Conservation (phyloP, 1,284 basidiomycete genomes). For the Ceratobasidium sp. region DNA sequence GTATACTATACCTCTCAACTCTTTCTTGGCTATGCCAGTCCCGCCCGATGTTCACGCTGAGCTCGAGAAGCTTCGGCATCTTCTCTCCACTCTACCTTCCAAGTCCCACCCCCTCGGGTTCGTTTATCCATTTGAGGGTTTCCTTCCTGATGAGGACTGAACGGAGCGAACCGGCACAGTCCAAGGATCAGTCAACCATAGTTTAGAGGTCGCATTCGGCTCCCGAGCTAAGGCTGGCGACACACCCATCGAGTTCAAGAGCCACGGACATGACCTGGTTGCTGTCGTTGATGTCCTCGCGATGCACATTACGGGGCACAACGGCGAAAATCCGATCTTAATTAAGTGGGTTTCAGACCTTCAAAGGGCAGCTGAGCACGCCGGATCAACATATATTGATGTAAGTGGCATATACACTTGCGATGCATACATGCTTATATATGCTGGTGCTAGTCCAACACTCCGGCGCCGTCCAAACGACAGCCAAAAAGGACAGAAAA, state of each 20-base stretch:
- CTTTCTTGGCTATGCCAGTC: neutral
- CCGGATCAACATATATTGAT: neutral
- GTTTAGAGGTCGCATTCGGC: slow-evolving; percentile 8
- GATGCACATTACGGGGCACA: neutral
- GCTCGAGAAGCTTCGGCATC: neutral
- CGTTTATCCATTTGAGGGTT: slow-evolving; percentile 2
- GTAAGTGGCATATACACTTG: neutral
- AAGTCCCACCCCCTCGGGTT: slow-evolving; percentile 4
- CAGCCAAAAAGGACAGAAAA: neutral
- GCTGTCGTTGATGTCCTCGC: slow-evolving; percentile 9
- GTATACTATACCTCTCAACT: too few relatives aligned
- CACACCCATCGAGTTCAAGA: slow-evolving; percentile 2
- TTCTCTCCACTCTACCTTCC: slow-evolving; percentile 1
- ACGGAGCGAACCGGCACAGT: neutral
- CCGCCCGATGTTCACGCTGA: neutral
- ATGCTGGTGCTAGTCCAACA: neutral
- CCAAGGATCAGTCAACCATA: slow-evolving; percentile 16
- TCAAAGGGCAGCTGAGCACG: neutral
- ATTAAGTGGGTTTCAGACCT: slow-evolving; percentile 18
- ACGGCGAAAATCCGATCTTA: slow-evolving; percentile 18
- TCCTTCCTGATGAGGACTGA: neutral
- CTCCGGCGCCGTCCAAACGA: neutral
- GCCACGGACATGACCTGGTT: slow-evolving; percentile 5
- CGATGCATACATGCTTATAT: neutral
- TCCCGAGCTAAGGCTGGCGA: neutral